Evolutionary conservation across 352 stramenopile species (phyloP), one percentile per base, ranked within the genome.

Genomic region (Pythium guiyangense): DNA sequence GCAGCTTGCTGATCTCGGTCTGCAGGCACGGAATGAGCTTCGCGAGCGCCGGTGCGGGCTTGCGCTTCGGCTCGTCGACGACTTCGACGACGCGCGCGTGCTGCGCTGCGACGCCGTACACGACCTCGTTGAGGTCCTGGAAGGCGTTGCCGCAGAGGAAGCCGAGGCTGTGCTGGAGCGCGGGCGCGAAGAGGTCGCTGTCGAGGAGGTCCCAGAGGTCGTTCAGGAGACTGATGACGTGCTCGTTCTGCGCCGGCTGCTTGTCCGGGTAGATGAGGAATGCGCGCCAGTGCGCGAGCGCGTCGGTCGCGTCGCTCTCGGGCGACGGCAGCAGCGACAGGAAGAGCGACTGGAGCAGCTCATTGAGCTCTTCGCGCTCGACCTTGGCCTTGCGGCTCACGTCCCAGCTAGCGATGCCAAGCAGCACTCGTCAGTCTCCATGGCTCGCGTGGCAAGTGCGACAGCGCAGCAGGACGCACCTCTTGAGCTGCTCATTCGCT

Each of bases 241-340:
- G 67, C 61, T 92, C 79, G 55, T 78, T 78, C 59, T 92, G 79
- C 2, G 68, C 75, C 42, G 72, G 64, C 54, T 75, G 69, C 57
- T 90, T 92, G 56, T 90, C 82, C 10, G 77, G 50, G 60, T 90
- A 90, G 62, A 90, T 88, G 56, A 92, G 62, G 56, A 92, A 90
- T 20, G 59, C 71, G 12, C 74, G 71, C 82, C 82, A 92, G 48
- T 71, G 67, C 14, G 39, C 58, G 22, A 85, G 51, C 35, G 84
- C 71, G 2, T 40, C 18, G 1, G 66, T 49, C 34, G 74, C 51
- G 5, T 49, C 42, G 6, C 54, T 58, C n/a, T 49, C 52, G 2
- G 64, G 50, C 40, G 73, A 70, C 22, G 79, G 82, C 44, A 88
- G 52, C 51, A 86, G 70, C 14, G 67, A 63, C 54, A 88, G 43